A percentile compares a stretch with the other conserved stretches of the same genome.
phyloP scores from a whole-genome alignment of 192 early-diverging fungal genomes.

The Fimicolochytrium jonesii region DNA sequence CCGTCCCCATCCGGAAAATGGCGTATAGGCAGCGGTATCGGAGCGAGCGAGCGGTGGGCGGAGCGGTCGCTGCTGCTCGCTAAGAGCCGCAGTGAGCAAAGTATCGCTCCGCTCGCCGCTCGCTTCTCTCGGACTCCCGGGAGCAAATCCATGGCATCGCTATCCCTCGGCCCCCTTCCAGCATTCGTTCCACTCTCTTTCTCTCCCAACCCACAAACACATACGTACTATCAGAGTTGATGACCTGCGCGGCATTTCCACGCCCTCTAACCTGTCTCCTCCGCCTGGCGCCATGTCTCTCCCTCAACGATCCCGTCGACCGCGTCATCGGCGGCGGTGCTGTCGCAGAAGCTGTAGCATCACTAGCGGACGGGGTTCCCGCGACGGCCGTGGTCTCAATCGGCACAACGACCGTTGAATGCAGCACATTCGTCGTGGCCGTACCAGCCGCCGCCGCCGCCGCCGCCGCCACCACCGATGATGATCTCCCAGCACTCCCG shows the following conservation, averaged over 20 bases:
- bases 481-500: background rate
- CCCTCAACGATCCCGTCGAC: too few relatives aligned
- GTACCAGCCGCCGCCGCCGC: background rate
- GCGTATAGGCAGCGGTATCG: too few relatives aligned
- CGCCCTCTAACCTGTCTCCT: conserved; percentile 14
- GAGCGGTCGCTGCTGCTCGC: too few relatives aligned
- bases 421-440: background rate
- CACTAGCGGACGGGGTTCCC: background rate
- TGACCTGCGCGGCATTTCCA: conserved; percentile 23
- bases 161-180: background rate
- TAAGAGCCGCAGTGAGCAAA: background rate
- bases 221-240: conserved; percentile 34
- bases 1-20: too few relatives aligned
- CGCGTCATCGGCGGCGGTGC: background rate
- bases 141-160: conserved; percentile 3
- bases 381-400: background rate
- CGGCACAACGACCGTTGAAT: too few relatives aligned
- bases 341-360: background rate
- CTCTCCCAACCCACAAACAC: background rate
- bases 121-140: background rate
- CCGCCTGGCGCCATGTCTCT: too few relatives aligned
- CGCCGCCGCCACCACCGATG: background rate
- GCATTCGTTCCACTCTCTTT: too few relatives aligned
- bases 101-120: background rate
- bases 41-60: too few relatives aligned